Percentiles rank a stretch among this genome's conserved stretches.
Evolutionary conservation across 257 asterid species (phyloP).

Genomic region (Solanum corneliomulleri): DNA sequence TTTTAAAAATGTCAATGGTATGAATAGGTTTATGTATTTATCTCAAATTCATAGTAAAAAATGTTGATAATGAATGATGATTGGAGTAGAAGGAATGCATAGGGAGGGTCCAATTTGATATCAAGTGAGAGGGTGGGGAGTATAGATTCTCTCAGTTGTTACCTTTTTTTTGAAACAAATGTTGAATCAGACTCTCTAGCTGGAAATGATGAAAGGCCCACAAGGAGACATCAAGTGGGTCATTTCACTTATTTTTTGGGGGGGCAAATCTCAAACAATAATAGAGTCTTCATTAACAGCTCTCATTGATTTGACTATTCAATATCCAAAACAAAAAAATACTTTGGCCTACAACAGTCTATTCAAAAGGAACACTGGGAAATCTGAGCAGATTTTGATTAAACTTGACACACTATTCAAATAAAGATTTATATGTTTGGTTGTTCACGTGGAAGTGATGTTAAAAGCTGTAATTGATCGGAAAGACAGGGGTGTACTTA

Average conservation of each 20-base stretch:
- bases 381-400: neutral
- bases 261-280: slow-evolving; percentile 16
- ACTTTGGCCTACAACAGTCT: neutral
- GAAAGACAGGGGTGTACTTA: neutral
- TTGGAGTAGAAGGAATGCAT: neutral
- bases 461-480: neutral
- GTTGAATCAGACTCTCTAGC: neutral
- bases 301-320: slow-evolving; percentile 31
- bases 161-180: neutral
- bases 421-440: neutral
- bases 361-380: slow-evolving; percentile 1
- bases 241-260: neutral
- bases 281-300: slow-evolving; percentile 27
- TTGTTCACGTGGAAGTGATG: neutral
- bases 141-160: neutral
- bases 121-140: neutral
- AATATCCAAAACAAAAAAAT: neutral
- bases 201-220: slow-evolving; percentile 21
- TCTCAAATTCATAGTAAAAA: too few species aligned
- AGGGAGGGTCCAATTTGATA: neutral
- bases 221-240: slow-evolving; percentile 21
- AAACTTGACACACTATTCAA: neutral
- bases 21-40: too few species aligned
- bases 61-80: neutral
- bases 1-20: neutral